These are phyloP conservation scores for Fraxinus platypoda DNA, from an alignment of 305 asterid species.

Conservation along the genomic window DNA sequence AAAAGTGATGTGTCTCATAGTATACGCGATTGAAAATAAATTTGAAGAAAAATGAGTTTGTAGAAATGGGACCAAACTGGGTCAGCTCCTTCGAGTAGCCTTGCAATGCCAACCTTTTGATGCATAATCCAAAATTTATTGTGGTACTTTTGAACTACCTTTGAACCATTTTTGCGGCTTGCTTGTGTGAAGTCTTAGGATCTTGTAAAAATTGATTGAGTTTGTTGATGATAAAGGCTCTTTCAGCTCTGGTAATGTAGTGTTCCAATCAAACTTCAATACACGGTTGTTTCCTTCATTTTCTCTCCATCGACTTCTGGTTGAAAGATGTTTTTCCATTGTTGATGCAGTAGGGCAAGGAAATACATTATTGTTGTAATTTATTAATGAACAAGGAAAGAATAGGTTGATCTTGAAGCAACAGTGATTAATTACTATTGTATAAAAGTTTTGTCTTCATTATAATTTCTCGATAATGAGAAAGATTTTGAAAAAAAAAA, in stretches of 20 bases:
- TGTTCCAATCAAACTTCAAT: too few species aligned
- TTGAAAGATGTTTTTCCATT: not conserved
- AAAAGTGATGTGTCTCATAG: not conserved
- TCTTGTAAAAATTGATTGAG: not conserved
- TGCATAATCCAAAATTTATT: too few species aligned
- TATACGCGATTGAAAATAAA: too few species aligned
- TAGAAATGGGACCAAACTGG: not conserved
- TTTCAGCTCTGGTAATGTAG: too few species aligned
- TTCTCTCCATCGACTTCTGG: not conserved
- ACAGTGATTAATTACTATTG: not conserved
- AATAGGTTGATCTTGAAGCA: not conserved
- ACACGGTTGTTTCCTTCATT: too few species aligned
- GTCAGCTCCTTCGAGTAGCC: not conserved
- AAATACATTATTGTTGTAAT: too few species aligned
- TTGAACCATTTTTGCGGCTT: not conserved
- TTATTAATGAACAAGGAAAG: not conserved
- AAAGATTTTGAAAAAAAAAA: too few species aligned
- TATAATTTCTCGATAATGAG: too few species aligned
- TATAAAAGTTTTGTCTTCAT: not conserved
- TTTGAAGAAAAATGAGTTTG: too few species aligned
- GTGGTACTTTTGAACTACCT: not conserved
- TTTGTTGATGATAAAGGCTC: too few species aligned
- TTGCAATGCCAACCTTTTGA: not conserved
- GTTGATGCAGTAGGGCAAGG: not conserved
- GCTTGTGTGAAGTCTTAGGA: too few species aligned